Base-by-base conservation (phyloP, 2,329 filamentous ascomycete species). In the Colletotrichum caudatum region DNA sequence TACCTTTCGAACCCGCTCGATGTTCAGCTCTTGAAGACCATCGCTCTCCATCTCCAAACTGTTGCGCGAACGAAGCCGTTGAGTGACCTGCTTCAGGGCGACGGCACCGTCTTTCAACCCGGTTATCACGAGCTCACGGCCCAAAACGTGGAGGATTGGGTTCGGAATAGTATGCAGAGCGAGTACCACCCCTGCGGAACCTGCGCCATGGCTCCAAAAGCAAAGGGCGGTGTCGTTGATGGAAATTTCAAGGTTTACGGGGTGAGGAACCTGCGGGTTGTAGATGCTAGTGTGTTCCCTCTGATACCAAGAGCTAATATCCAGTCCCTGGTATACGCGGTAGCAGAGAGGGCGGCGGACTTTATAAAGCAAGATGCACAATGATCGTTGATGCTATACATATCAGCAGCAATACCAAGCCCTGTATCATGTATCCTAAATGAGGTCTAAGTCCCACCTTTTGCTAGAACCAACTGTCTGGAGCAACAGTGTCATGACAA, bases 301-400 rank as follows among this genome's bases (percentile, higher is more conserved):
- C 39, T 80, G 0, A 77, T 77, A 33, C 74, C 75, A 11, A 76
- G 77, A 12, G 78, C 77, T 0, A 80, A 82, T 56, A 76, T 79
- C 1, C 78, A 79, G 53, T 76, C 77, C 0, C 78, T 80, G 0
- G 76, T 82, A 0, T 83, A 82, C 59, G 80, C 79, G 4, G 78
- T 82, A 16, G 81, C 81, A 0, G 79, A 80, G 57, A 77, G 77
- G 44, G 78, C 71, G 2, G 64, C 71, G 7, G 64, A 68, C 12
- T 60, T 73, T 16, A 71, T 73, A 59, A 73, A 66, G 53, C 48
- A 63, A 18, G 46, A 57, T 26, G 46, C 39, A 26, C 12, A 11
- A 3, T 64, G 50, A 56, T 2, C 18, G 16, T 20, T 14, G 23
- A 11, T 33, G 1, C 18, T 23, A 20, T 37, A 2, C n/a, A 5